Evolutionary conservation across 176 grass and related monocot species (phyloP).

Genomic region (Ampelocalamus luodianensis): DNA sequence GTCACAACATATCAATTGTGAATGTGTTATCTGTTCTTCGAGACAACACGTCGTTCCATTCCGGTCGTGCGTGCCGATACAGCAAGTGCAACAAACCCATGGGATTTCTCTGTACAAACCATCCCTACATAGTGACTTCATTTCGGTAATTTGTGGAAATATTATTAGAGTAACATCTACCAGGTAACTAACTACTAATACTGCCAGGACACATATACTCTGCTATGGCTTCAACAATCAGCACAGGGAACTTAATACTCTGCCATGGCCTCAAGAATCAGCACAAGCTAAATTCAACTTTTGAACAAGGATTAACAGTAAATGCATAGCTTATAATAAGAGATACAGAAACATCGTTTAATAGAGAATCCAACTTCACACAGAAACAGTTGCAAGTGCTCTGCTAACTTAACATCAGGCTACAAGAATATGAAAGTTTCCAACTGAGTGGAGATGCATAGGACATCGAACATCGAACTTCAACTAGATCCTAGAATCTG

Average conservation of each 20-base stretch:
- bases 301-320: not conserved
- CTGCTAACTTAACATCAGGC: slow-evolving; percentile 44
- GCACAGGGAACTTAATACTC: not conserved
- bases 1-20: not conserved
- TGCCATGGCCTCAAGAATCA: not conserved
- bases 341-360: slow-evolving; percentile 23
- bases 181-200: too few relatives aligned
- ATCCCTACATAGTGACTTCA: not conserved
- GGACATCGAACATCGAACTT: slow-evolving; percentile 34
- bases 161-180: not conserved
- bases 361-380: slow-evolving; percentile 43
- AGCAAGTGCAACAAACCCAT: not conserved
- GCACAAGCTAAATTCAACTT: not conserved
- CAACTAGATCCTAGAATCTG: slow-evolving; percentile 65
- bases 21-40: not conserved
- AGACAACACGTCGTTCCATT: not conserved
- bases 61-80: not conserved
- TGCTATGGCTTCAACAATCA: too few relatives aligned
- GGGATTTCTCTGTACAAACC: not conserved
- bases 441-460: not conserved
- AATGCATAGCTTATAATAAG: not conserved
- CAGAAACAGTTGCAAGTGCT: slow-evolving; percentile 28
- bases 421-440: slow-evolving; percentile 48
- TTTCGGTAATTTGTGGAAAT: slow-evolving; percentile 7
- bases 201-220: too few relatives aligned